Conservation (phyloP, 1,284 basidiomycete genomes). For the Trametes hirsuta region DNA sequence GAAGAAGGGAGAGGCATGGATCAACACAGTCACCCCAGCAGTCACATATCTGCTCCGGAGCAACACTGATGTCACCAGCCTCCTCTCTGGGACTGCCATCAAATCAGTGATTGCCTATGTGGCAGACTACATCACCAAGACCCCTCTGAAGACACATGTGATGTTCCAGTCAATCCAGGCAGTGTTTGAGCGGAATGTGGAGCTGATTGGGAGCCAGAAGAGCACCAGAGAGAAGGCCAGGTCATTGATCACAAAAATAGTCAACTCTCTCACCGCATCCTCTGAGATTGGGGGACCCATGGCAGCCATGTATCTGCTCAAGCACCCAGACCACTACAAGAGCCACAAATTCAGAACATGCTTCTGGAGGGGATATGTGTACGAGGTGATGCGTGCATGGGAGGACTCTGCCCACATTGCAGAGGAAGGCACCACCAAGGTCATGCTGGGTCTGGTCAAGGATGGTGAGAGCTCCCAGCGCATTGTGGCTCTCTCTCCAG, state of each 20-base stretch:
- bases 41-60: conserved; percentile 39
- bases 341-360: conserved; percentile 13
- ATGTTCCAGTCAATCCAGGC: too few relatives aligned
- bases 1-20: conserved; percentile 37
- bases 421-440: too few relatives aligned
- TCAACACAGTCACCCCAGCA: conserved; percentile 37
- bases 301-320: conserved; percentile 15
- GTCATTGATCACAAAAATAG: too few relatives aligned
- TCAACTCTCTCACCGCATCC: conserved; percentile 30
- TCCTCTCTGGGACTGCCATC: conserved; percentile 41
- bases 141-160: too few relatives aligned
- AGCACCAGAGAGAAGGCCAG: too few relatives aligned
- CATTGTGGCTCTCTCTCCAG: too few relatives aligned
- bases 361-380: conserved; percentile 16
- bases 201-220: too few relatives aligned
- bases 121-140: conserved; percentile 45
- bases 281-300: conserved; percentile 21
- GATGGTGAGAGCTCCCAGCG: too few relatives aligned
- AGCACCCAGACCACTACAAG: conserved; percentile 21
- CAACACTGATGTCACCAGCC: conserved; percentile 41
- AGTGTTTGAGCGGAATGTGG: too few relatives aligned
- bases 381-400: too few relatives aligned
- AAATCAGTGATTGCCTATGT: conserved; percentile 43
- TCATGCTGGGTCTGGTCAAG: too few relatives aligned
- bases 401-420: too few relatives aligned